Evolutionary conservation across 176 grass and related monocot genomes (phyloP).

Genomic region (Carex pumila): DNA sequence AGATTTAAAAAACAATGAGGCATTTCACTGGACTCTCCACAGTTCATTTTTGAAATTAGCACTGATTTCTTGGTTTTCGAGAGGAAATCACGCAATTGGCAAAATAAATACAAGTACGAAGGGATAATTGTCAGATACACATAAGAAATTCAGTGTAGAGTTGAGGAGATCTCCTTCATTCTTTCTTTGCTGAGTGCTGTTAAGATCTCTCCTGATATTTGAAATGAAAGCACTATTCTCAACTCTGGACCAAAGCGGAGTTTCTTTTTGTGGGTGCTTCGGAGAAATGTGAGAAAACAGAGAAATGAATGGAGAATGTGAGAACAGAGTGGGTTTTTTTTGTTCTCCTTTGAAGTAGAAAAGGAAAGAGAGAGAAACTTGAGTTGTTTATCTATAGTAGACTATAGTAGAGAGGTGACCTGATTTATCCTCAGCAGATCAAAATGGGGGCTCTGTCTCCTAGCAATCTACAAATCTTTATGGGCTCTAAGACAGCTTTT

Average conservation of each 20-base stretch:
- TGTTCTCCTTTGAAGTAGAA: neutral
- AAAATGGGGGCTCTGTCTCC: slow-evolving; percentile 37
- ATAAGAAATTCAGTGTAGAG: slow-evolving; percentile 4
- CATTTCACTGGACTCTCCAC: slow-evolving; percentile 46
- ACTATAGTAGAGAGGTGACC: neutral
- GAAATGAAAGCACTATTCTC: neutral
- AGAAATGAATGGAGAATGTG: slow-evolving; percentile 4
- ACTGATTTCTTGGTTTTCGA: slow-evolving; percentile 23
- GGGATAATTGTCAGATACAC: neutral
- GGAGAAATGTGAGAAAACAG: slow-evolving; percentile 9
- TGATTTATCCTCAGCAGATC: slow-evolving; percentile 27
- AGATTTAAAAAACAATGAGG: slow-evolving; percentile 71
- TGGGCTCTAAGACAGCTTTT: slow-evolving; percentile 56
- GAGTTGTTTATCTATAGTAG: neutral
- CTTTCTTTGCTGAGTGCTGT: neutral
- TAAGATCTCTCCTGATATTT: neutral
- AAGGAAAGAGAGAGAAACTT: slow-evolving; percentile 5
- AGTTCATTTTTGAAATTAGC: slow-evolving; percentile 55
- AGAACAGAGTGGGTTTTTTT: neutral
- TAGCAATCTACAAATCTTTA: slow-evolving; percentile 28
- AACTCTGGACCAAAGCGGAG: neutral
- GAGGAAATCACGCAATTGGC: slow-evolving; percentile 25
- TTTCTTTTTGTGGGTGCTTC: neutral
- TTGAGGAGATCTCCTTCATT: slow-evolving; percentile 11
- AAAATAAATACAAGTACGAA: neutral